These are phyloP conservation scores for Oryza rufipogon DNA, from an alignment of 176 grass and related monocot genomes.

Conservation along the genomic window DNA sequence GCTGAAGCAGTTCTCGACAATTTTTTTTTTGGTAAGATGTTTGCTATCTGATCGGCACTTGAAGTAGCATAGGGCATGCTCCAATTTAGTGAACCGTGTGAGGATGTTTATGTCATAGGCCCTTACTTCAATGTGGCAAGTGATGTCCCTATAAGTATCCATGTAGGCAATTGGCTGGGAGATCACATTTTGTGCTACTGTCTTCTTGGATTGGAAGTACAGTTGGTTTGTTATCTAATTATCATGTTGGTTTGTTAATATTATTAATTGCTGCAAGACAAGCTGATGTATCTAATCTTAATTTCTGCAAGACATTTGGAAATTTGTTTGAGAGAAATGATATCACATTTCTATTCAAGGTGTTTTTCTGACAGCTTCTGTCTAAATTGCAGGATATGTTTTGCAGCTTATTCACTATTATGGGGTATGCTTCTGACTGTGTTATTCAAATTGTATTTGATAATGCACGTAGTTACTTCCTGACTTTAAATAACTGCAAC, in stretches of 20 bases:
- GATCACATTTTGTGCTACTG: neutral
- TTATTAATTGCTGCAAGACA: neutral
- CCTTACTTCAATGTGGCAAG: neutral
- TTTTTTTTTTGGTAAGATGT: neutral
- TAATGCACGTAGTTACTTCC: slow-evolving; percentile 21
- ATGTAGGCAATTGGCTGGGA: slow-evolving; percentile 1
- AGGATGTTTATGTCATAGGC: neutral
- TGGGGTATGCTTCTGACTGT: slow-evolving; percentile 68
- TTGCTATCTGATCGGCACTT: neutral
- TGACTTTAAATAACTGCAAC: neutral
- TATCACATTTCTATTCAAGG: neutral
- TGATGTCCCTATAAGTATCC: neutral
- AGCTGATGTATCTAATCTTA: neutral
- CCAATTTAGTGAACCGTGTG: neutral
- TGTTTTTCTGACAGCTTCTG: slow-evolving; percentile 45
- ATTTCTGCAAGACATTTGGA: neutral
- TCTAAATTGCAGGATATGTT: slow-evolving; percentile 86
- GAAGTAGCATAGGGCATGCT: neutral
- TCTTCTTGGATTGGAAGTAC: neutral
- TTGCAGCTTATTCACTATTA: slow-evolving; percentile 94
- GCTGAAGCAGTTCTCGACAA: slow-evolving; percentile 21
- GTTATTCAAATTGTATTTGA: slow-evolving; percentile 8
- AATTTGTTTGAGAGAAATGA: neutral
- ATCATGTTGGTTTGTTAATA: neutral
- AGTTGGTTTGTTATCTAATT: neutral